Evolutionary conservation across 176 grass and related monocot species (phyloP), one percentile per base, ranked within the genome.

Genomic region (Oropetium thomaeum): DNA sequence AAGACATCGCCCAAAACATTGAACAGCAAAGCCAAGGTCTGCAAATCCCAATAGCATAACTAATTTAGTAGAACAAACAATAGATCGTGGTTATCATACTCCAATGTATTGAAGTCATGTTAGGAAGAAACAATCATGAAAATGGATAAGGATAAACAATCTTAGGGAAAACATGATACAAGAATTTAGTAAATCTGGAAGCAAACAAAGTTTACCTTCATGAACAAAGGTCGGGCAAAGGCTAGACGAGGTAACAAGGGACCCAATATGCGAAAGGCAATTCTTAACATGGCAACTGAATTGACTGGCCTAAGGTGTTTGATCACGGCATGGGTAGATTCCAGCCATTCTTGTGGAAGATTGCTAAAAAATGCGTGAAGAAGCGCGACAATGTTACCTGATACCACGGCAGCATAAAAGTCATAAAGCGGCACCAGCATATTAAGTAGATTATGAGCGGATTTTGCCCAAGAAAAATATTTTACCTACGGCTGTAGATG

Each of bases 281-380:
- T 95, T 87, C 96, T 89, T 53, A 99, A 80, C 91, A 95, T 99
- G 48, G 96, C 89, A 73, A 99, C 89, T 76, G 96, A 99, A 92
- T 74, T 99, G 49, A 99, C 89, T 81, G 96, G 96, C 34, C 87
- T 84, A 35, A 98, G 89, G 75, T 99, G 91, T 72, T 95, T 98
- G 69, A 98, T 93, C 52, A 98, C 84, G 54, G 89, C 90, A 68
- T 98, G 96, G 25, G 96, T 92, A 73, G 91, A 90, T 75, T 95
- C 96, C 69, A 98, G 79, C 91, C 96, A 98, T 84, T 98, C 96
- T 82, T 98, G 91, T 45, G 96, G 96, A 77, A 98, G 89, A 78
- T 95, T 98, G 84, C 88, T 98, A 78, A 89, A 98, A 83, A 98
- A 98, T 6, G 89, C 75, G 79, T 98, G 96, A 55, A 98, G 67